A percentile compares a stretch with the other conserved stretches of the same genome.
Evolutionary conservation across 2,329 filamentous ascomycete genomes (phyloP).

Genomic region (Phaeosphaeria sp.): DNA sequence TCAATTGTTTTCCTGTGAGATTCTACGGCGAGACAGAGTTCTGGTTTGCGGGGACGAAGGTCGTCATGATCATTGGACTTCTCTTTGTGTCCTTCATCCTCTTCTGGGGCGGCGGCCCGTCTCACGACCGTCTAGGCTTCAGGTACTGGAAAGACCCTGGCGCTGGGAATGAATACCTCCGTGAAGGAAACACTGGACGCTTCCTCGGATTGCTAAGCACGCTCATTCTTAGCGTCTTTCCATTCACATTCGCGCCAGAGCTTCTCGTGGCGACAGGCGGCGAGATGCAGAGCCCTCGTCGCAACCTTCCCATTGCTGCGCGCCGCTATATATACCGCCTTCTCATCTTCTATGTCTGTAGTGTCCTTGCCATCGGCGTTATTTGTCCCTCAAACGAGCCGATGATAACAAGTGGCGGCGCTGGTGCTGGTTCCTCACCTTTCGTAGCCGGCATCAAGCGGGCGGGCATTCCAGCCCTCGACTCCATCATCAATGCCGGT

Average conservation of each 20-base stretch:
- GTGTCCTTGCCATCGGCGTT: slow-evolving; percentile 65
- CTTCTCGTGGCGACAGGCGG: slow-evolving; percentile 59
- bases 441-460: slow-evolving; percentile 59
- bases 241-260: slow-evolving; percentile 62
- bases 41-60: slow-evolving; percentile 41
- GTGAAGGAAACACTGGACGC: slow-evolving; percentile 54
- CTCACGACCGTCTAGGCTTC: slow-evolving; percentile 60
- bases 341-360: slow-evolving; percentile 66
- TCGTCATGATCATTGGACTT: slow-evolving; percentile 52
- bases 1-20: slow-evolving; percentile 45
- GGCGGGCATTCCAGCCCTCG: slow-evolving; percentile 62
- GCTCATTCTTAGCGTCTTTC: slow-evolving; percentile 59
- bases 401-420: slow-evolving; percentile 58
- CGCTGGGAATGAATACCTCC: slow-evolving; percentile 59
- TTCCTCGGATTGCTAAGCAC: slow-evolving; percentile 61
- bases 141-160: slow-evolving; percentile 64
- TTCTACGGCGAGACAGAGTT: slow-evolving; percentile 49
- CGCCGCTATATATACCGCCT: slow-evolving; percentile 68
- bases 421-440: slow-evolving; percentile 60
- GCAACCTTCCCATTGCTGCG: slow-evolving; percentile 65
- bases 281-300: slow-evolving; percentile 64
- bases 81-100: slow-evolving; percentile 61
- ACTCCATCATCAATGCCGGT: slow-evolving; percentile 71
- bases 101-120: slow-evolving; percentile 63
- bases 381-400: slow-evolving; percentile 63